A percentile compares a stretch with the other conserved stretches of the same genome.
Evolutionary conservation across 2,329 filamentous ascomycete species (phyloP).

Genomic region (Colletotrichum sansevieriae): DNA sequence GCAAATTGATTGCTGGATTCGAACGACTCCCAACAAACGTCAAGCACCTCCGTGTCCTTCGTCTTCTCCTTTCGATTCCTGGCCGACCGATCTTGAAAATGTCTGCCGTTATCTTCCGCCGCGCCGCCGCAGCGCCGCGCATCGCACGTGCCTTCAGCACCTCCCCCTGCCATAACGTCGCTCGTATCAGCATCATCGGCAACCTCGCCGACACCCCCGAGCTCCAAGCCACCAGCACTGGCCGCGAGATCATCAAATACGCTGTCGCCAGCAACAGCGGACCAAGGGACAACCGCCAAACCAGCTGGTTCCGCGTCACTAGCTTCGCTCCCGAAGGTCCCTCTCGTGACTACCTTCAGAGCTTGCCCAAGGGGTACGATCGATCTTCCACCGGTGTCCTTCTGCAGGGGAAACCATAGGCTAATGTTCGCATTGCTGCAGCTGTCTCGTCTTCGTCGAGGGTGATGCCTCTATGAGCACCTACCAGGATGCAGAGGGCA

Average conservation of each 20-base stretch:
- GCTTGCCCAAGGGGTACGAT: constrained; percentile 87
- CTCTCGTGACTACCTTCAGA: constrained; percentile 78
- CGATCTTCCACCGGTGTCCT: not conserved
- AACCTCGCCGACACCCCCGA: constrained; percentile 86
- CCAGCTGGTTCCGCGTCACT: constrained; percentile 87
- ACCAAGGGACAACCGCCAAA: constrained; percentile 76
- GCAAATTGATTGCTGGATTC: constrained; percentile 2
- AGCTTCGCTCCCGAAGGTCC: constrained; percentile 78
- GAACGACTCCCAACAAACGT: too few species aligned
- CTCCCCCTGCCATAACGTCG: constrained; percentile 73
- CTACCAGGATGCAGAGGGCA: constrained; percentile 79
- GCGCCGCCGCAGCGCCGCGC: constrained; percentile 62
- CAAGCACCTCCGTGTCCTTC: not conserved
- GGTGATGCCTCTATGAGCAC: constrained; percentile 79
- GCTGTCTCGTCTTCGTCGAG: constrained; percentile 85
- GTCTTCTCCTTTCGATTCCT: constrained; percentile 4
- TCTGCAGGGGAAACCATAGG: not conserved
- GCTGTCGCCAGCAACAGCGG: constrained; percentile 78
- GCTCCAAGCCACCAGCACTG: constrained; percentile 75
- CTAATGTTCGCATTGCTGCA: constrained; percentile 52
- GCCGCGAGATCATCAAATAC: constrained; percentile 83
- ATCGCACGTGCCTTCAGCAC: constrained; percentile 80
- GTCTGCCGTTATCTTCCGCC: constrained; percentile 65
- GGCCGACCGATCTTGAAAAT: constrained; percentile 46
- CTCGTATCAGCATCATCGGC: constrained; percentile 88